Evolutionary conservation across 2,329 filamentous ascomycete species (phyloP).

Genomic region (Colletotrichum melonis): DNA sequence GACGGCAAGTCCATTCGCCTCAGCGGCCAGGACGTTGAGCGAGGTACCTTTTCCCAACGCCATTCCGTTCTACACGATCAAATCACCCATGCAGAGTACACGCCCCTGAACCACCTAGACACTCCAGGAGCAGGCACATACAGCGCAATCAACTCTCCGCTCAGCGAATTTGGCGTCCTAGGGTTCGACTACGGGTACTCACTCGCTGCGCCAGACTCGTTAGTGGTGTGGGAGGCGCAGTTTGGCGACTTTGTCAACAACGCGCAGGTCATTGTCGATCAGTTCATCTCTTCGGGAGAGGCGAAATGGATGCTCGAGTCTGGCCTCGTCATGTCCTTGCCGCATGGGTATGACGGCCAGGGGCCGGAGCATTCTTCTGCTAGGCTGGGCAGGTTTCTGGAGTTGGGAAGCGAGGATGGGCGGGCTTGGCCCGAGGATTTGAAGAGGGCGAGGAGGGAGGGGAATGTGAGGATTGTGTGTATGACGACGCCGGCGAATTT

Average conservation of each 20-base stretch:
- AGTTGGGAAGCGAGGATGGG: constrained; percentile 96
- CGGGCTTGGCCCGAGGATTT: constrained; percentile 86
- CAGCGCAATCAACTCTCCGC: constrained; percentile 94
- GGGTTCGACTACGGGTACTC: constrained; percentile 99
- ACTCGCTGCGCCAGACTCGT: constrained; percentile 91
- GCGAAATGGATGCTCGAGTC: constrained; percentile 99
- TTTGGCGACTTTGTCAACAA: constrained; percentile 99
- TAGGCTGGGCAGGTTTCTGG: constrained; percentile 94
- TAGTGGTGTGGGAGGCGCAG: constrained; percentile 99
- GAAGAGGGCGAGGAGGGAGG: constrained; percentile 96
- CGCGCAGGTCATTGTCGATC: constrained; percentile 97
- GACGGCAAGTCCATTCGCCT: constrained; percentile 98
- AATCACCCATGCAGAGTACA: constrained; percentile 91
- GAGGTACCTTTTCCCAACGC: constrained; percentile 98
- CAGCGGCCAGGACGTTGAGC: constrained; percentile 98
- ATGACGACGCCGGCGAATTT: constrained; percentile 96
- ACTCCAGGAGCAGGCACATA: constrained; percentile 90
- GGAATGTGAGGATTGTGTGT: constrained; percentile 98
- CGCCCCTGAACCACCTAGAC: constrained; percentile 87
- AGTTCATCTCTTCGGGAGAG: constrained; percentile 97
- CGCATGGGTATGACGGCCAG: constrained; percentile 98
- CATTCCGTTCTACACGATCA: constrained; percentile 98
- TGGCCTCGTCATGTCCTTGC: constrained; percentile 93
- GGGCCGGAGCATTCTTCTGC: constrained; percentile 98
- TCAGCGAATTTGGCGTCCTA: constrained; percentile 76